Conservation (phyloP, 2,329 filamentous ascomycete species). For the Fusarium sp. region DNA sequence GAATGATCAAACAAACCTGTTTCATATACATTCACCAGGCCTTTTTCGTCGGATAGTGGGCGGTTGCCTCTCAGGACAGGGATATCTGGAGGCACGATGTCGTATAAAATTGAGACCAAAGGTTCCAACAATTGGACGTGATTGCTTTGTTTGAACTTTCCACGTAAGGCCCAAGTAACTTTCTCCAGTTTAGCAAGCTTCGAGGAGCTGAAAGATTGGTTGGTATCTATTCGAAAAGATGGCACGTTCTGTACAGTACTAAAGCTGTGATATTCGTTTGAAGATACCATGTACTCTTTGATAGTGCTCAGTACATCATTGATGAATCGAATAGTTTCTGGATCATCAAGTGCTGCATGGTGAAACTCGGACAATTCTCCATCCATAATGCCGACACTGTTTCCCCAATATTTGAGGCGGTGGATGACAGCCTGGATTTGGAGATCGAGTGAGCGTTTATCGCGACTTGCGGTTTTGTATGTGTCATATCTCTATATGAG, state of each 20-base stretch:
- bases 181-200: background rate
- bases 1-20: too few relatives aligned
- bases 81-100: rapidly evolving
- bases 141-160: background rate
- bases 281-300: rapidly evolving
- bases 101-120: background rate
- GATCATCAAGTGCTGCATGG: background rate
- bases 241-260: too few relatives aligned
- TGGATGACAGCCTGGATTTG: background rate
- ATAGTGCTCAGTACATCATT: background rate
- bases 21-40: too few relatives aligned
- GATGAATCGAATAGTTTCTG: rapidly evolving
- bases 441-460: background rate
- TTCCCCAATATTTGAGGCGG: background rate
- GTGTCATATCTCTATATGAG: background rate
- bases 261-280: background rate
- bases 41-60: too few relatives aligned
- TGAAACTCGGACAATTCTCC: background rate
- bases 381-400: background rate
- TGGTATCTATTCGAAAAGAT: rapidly evolving
- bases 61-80: too few relatives aligned
- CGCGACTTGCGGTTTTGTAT: background rate
- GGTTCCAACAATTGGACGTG: background rate
- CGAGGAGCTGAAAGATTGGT: rapidly evolving
- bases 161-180: background rate